phyloP scores from a whole-genome alignment of 306 rosid species.

The Trifolium repens region DNA sequence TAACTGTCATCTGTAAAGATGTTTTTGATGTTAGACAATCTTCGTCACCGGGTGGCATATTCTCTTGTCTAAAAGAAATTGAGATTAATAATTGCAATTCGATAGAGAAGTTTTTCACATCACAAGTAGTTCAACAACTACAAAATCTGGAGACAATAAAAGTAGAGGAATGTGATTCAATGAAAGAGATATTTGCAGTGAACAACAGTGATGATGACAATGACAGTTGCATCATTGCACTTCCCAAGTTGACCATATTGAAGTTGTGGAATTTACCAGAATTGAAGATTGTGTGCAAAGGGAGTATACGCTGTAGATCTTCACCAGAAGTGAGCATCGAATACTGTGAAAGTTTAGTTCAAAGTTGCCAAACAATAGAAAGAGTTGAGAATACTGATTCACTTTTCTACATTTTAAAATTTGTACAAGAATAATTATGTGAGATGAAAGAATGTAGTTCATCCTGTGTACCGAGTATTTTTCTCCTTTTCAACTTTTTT shows the following conservation, averaged over 20 bases:
- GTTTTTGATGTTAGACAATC: not conserved
- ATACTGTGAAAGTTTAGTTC: not conserved
- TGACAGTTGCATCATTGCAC: not conserved
- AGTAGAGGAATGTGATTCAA: rapidly evolving
- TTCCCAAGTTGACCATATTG: not conserved
- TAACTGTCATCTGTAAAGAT: not conserved
- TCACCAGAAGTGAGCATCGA: rapidly evolving
- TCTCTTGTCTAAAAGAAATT: slow-evolving; percentile 28
- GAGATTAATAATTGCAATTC: not conserved
- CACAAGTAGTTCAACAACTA: not conserved
- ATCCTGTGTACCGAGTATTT: too few species aligned
- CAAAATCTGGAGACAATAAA: not conserved
- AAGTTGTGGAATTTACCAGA: rapidly evolving
- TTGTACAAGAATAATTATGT: too few species aligned
- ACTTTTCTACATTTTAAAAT: too few species aligned
- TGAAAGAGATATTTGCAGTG: slow-evolving; percentile 6
- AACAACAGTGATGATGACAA: not conserved
- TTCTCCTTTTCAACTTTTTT: too few species aligned
- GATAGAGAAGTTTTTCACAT: slow-evolving; percentile 29
- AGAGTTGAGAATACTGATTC: too few species aligned
- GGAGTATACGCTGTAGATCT: not conserved
- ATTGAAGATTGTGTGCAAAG: slow-evolving; percentile 13
- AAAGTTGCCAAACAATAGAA: too few species aligned
- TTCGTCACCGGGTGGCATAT: not conserved
- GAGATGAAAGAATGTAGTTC: too few species aligned